phyloP scores from a whole-genome alignment of 306 rosid species.

The Pyrus bretschneideri region DNA sequence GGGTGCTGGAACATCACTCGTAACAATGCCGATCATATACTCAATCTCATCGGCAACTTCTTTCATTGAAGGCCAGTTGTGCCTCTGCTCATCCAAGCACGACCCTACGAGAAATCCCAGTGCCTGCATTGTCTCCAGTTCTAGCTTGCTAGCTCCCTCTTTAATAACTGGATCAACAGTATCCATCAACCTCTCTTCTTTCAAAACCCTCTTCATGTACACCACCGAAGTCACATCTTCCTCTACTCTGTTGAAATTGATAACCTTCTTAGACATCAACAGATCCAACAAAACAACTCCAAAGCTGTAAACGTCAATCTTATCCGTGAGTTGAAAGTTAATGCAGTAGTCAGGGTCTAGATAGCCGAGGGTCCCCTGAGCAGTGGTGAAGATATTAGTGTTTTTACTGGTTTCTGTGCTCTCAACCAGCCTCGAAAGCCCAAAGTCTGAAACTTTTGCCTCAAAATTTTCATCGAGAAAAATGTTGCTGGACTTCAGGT shows the following conservation, averaged over 20 bases:
- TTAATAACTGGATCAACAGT: constrained; percentile 31
- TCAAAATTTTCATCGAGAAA: constrained; percentile 36
- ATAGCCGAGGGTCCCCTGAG: constrained; percentile 50
- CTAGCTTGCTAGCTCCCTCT: constrained; percentile 30
- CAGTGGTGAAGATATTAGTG: constrained; percentile 40
- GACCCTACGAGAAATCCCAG: constrained; percentile 36
- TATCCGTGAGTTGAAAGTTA: constrained; percentile 42
- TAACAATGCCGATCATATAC: constrained; percentile 22
- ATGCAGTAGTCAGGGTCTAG: constrained; percentile 46
- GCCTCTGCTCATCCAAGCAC: constrained; percentile 45
- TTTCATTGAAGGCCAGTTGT: constrained; percentile 46
- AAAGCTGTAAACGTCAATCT: constrained; percentile 58
- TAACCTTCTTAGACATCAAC: constrained; percentile 34
- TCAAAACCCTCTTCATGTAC: constrained; percentile 29
- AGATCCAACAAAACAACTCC: constrained; percentile 53
- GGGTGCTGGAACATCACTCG: background rate
- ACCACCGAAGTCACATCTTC: constrained; percentile 46
- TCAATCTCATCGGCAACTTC: constrained; percentile 50
- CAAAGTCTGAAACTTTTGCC: constrained; percentile 50
- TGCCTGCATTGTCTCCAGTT: constrained; percentile 34
- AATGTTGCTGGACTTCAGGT: constrained; percentile 26
- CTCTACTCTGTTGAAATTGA: constrained; percentile 44
- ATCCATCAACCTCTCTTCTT: constrained; percentile 30
- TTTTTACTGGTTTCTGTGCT: constrained; percentile 21
- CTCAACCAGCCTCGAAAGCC: constrained; percentile 46